Conservation (phyloP, 2,329 filamentous ascomycete species). For the Cryphonectria naterciae region DNA sequence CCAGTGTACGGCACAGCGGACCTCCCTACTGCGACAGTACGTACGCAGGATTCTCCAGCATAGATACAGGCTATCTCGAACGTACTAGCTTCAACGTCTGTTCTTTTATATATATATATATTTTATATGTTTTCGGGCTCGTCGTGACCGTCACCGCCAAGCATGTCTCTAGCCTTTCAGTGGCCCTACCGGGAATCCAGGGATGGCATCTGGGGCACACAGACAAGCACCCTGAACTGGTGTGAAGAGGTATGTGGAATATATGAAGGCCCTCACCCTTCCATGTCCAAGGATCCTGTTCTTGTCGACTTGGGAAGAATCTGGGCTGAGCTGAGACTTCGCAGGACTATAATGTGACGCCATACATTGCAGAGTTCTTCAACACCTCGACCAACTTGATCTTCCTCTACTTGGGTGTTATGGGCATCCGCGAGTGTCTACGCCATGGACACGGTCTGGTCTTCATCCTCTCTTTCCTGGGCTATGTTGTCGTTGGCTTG, state of each 20-base stretch:
- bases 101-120: neutral
- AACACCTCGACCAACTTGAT: slow-evolving; percentile 79
- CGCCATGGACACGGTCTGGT: slow-evolving; percentile 74
- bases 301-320: neutral
- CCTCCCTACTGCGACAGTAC: neutral
- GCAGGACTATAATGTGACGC: slow-evolving; percentile 39
- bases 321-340: slow-evolving; percentile 8
- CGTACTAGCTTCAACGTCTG: neutral
- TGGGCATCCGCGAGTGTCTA: slow-evolving; percentile 75
- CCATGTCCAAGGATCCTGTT: too few species aligned
- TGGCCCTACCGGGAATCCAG: slow-evolving; percentile 43
- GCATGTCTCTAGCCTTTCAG: slow-evolving; percentile 31
- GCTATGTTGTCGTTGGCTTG: slow-evolving; percentile 58
- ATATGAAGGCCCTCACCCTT: neutral
- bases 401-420: slow-evolving; percentile 77
- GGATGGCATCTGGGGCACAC: slow-evolving; percentile 43
- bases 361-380: slow-evolving; percentile 43
- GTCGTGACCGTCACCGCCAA: slow-evolving; percentile 8
- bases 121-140: slow-evolving; percentile 14
- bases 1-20: neutral
- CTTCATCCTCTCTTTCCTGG: slow-evolving; percentile 67
- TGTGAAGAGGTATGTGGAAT: slow-evolving; percentile 41
- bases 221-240: slow-evolving; percentile 45
- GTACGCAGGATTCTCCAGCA: neutral
- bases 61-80: neutral